phyloP scores from a whole-genome alignment of 352 stramenopile species.

The Globisporangium cederbergense region DNA sequence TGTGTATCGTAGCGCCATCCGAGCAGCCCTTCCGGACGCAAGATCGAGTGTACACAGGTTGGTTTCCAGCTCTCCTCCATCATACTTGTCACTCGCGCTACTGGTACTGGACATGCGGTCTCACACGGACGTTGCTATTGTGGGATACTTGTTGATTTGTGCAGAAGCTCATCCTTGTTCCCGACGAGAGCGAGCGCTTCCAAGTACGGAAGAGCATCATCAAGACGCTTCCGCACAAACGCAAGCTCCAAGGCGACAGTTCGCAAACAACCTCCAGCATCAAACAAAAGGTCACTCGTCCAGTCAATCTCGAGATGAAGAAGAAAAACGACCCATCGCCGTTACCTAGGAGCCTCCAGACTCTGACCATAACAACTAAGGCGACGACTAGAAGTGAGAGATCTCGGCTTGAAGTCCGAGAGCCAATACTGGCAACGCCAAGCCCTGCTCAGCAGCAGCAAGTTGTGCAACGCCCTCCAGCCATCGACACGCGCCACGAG shows the following conservation, averaged over 20 bases:
- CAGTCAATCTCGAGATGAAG: neutral
- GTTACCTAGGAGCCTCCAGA: neutral
- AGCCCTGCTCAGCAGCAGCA: neutral
- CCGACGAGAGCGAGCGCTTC: conserved; percentile 6
- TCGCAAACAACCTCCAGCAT: neutral
- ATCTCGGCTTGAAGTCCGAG: neutral
- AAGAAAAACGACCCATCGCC: neutral
- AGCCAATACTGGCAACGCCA: neutral
- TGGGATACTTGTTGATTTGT: neutral
- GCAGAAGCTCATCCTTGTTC: conserved; percentile 12
- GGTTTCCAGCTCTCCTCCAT: neutral
- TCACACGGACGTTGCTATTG: neutral
- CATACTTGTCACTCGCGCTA: too few species aligned
- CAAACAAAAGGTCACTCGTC: neutral
- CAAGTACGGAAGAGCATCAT: conserved; percentile 13
- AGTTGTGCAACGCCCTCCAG: neutral
- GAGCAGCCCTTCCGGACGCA: conserved; percentile 39
- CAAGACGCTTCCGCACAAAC: conserved; percentile 3
- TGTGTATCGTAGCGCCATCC: conserved; percentile 25
- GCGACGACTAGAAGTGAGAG: neutral
- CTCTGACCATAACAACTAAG: neutral
- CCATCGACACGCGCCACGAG: neutral
- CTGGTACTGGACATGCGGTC: neutral
- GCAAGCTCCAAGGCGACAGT: neutral
- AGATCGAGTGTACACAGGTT: conserved; percentile 36